phyloP scores from a whole-genome alignment of 768 basidiomycete genomes.

The Macrolepiota dolichaula region DNA sequence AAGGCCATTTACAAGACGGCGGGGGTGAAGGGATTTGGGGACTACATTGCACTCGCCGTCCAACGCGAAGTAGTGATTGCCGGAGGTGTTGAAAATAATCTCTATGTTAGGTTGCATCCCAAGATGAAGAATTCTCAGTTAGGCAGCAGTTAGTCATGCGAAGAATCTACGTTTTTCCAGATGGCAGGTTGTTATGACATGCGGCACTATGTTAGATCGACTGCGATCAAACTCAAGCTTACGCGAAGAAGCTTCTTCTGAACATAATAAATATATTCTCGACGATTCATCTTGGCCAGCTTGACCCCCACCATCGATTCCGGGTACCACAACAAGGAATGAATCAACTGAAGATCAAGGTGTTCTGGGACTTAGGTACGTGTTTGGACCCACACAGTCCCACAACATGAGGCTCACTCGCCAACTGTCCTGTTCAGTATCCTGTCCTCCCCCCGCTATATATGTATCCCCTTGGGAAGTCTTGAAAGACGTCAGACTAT shows the following conservation, averaged over 20 bases:
- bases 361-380: constrained; percentile 16
- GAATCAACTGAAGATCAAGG: background rate
- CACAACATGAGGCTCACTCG: background rate
- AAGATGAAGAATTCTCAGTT: background rate
- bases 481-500: constrained; percentile 1
- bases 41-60: constrained; percentile 10
- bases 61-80: constrained; percentile 2
- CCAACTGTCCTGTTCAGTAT: background rate
- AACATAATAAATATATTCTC: no score
- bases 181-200: no score
- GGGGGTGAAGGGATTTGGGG: constrained; percentile 9
- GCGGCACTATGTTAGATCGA: no score
- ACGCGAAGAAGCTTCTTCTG: no score
- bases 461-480: constrained; percentile 7
- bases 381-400: background rate
- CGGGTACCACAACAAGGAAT: background rate
- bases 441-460: constrained; percentile 4
- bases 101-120: background rate
- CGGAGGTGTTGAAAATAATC: background rate
- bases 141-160: background rate
- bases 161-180: no score
- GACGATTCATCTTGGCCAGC: no score
- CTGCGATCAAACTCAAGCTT: no score
- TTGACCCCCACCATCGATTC: no score
- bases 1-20: constrained; percentile 6